Conservation (phyloP, 805 yeast species). For the Metschnikowia vanudenii region DNA sequence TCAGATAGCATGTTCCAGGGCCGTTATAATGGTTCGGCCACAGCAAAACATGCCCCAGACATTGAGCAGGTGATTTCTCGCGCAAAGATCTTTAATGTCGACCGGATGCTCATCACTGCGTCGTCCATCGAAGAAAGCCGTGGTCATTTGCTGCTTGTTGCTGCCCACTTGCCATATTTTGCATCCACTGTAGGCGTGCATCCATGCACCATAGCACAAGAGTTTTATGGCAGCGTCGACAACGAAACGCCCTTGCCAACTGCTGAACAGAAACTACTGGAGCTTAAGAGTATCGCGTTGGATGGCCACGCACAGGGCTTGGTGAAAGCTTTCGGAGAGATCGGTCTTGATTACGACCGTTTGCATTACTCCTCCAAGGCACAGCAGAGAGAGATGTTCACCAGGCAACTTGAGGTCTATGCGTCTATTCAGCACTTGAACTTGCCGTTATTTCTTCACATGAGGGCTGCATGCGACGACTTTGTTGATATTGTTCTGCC, state of each 20-base stretch:
- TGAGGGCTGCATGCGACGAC: slow-evolving; percentile 83
- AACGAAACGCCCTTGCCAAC: slow-evolving; percentile 38
- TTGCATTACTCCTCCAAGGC: slow-evolving; percentile 69
- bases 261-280: slow-evolving; percentile 43
- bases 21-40: slow-evolving; percentile 58
- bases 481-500: slow-evolving; percentile 65
- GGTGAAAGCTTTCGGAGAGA: slow-evolving; percentile 88
- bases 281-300: slow-evolving; percentile 49
- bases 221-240: slow-evolving; percentile 31
- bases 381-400: slow-evolving; percentile 67
- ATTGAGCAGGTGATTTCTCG: slow-evolving; percentile 60
- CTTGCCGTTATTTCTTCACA: slow-evolving; percentile 84
- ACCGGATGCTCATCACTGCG: slow-evolving; percentile 77
- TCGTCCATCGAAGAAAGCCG: slow-evolving; percentile 67
- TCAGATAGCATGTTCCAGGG: slow-evolving; percentile 91
- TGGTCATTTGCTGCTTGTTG: slow-evolving; percentile 58
- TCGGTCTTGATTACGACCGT: slow-evolving; percentile 93
- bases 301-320: slow-evolving; percentile 48
- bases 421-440: slow-evolving; percentile 39
- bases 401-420: slow-evolving; percentile 67
- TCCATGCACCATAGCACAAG: slow-evolving; percentile 75
- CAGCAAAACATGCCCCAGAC: slow-evolving; percentile 64
- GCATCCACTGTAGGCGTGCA: slow-evolving; percentile 90
- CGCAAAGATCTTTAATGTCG: slow-evolving; percentile 65
- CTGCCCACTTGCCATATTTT: slow-evolving; percentile 19